Percentiles rank a stretch among this genome's conserved stretches.
Evolutionary conservation across 768 basidiomycete species (phyloP).

Genomic region (Termitomyces sp.): DNA sequence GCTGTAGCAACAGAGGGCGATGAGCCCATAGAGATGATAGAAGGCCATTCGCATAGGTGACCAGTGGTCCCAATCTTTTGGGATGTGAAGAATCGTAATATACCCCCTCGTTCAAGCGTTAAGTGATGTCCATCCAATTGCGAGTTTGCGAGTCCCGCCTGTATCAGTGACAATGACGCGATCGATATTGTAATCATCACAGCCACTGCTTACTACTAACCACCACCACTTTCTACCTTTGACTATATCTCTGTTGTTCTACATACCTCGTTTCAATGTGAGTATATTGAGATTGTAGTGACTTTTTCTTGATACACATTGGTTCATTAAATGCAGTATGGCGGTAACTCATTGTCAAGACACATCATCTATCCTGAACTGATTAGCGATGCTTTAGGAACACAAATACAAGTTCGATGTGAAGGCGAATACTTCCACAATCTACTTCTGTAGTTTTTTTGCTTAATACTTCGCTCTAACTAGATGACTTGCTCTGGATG

Average conservation of each 20-base stretch:
- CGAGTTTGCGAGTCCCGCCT: too few species aligned
- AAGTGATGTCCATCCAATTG: too few species aligned
- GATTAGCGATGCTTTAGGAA: constrained; percentile 16
- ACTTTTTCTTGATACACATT: background rate
- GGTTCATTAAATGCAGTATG: too few species aligned
- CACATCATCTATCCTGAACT: background rate
- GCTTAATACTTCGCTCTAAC: background rate
- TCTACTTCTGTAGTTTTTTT: background rate
- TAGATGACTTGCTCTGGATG: constrained; percentile 90
- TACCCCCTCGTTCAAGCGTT: background rate
- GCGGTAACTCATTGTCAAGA: constrained; percentile 2
- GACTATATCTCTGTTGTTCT: background rate
- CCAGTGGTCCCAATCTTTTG: background rate
- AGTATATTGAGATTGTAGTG: background rate
- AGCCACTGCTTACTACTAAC: background rate
- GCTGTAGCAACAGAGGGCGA: constrained; percentile 73
- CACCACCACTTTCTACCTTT: background rate
- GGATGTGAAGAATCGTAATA: background rate
- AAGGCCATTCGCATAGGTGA: constrained; percentile 25
- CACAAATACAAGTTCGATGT: constrained; percentile 80
- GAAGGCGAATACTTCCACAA: constrained; percentile 55
- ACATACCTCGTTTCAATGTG: background rate
- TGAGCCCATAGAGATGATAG: constrained; percentile 66
- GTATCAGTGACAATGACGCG: background rate
- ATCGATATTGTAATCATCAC: background rate